A percentile compares a stretch with the other conserved stretches of the same genome.
phyloP scores from a whole-genome alignment of 306 rosid genomes.

The Oemleria cerasiformis region DNA sequence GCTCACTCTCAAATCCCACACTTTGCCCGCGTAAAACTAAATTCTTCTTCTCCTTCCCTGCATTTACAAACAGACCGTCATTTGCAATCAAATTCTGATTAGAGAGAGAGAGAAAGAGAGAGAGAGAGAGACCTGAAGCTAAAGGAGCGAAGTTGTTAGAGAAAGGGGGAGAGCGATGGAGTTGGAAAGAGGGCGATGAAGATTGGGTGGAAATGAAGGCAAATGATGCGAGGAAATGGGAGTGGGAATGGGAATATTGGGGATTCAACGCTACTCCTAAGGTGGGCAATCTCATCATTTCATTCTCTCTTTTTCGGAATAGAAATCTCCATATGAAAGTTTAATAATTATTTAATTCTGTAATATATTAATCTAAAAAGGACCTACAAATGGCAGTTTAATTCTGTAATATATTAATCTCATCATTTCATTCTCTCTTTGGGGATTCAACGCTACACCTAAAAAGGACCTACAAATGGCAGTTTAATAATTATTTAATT shows the following conservation, averaged over 20 bases:
- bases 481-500: too few species aligned
- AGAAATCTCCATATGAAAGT: too few species aligned
- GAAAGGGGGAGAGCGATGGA: not conserved
- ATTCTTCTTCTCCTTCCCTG: conserved; percentile 39
- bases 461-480: too few species aligned
- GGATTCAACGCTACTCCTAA: conserved; percentile 14
- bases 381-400: too few species aligned
- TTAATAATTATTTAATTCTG: too few species aligned
- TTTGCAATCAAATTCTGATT: conserved; percentile 16
- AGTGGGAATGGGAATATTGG: not conserved
- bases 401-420: too few species aligned
- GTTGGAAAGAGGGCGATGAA: conserved; percentile 9
- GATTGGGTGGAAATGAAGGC: conserved; percentile 15
- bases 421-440: too few species aligned
- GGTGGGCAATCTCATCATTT: conserved; percentile 38
- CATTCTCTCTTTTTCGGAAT: too few species aligned
- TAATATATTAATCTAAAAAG: too few species aligned
- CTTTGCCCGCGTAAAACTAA: conserved; percentile 33
- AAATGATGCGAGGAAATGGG: conserved; percentile 8
- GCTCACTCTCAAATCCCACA: conserved; percentile 37
- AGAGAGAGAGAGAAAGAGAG: not conserved
- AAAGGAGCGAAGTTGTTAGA: conserved; percentile 16
- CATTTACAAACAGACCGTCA: conserved; percentile 12
- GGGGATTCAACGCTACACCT: too few species aligned
- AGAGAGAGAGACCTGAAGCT: conserved; percentile 12